Evolutionary conservation across 2,329 filamentous ascomycete genomes (phyloP).

Genomic region (Ascochyta viciae-villosae): DNA sequence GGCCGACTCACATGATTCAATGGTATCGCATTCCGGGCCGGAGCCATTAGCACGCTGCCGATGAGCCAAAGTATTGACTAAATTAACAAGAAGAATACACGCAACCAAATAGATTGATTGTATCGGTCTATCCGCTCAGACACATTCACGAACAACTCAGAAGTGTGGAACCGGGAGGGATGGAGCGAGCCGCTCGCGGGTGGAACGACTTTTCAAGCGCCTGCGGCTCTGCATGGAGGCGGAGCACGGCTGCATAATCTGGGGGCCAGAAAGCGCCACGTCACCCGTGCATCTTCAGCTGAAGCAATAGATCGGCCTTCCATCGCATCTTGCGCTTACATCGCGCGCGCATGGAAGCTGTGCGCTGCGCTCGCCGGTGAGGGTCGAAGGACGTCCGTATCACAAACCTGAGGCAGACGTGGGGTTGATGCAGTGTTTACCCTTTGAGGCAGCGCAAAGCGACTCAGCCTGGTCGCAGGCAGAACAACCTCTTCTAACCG

Average conservation of each 20-base stretch:
- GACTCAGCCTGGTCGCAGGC: neutral
- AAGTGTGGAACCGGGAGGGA: slow-evolving; percentile 9
- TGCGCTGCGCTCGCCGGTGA: slow-evolving; percentile 1
- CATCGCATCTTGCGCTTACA: slow-evolving; percentile 16
- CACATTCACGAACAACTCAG: neutral
- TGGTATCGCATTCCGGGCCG: neutral
- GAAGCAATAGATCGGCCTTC: slow-evolving; percentile 12
- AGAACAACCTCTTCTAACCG: neutral
- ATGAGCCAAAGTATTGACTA: neutral
- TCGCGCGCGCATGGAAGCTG: slow-evolving; percentile 21
- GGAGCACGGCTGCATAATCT: slow-evolving; percentile 24
- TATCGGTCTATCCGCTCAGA: neutral
- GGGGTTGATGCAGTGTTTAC: slow-evolving; percentile 1
- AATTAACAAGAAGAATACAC: too few relatives aligned
- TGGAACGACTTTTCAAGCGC: slow-evolving; percentile 24
- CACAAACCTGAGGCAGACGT: slow-evolving; percentile 5
- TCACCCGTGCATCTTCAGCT: slow-evolving; percentile 25
- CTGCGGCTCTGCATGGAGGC: slow-evolving; percentile 31
- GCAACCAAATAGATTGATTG: too few relatives aligned
- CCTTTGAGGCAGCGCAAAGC: neutral
- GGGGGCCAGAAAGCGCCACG: slow-evolving; percentile 30
- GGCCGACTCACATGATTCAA: slow-evolving; percentile 8
- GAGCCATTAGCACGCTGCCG: slow-evolving; percentile 8
- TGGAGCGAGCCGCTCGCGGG: slow-evolving; percentile 17
- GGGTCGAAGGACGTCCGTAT: neutral